phyloP scores from a whole-genome alignment of 192 early-diverging fungal species.

The Backusella macrospora region DNA sequence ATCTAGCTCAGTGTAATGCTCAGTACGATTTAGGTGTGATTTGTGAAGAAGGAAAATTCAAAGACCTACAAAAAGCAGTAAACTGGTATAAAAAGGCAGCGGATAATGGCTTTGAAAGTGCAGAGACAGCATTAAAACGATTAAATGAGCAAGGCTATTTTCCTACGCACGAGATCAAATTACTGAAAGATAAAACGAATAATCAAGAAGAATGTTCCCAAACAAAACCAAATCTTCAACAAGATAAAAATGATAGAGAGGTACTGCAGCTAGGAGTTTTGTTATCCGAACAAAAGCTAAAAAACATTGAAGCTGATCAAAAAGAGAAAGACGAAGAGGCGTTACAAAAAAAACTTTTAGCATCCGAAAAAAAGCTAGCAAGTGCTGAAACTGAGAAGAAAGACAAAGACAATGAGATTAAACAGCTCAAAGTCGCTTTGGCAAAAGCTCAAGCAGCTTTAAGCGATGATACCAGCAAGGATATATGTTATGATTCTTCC shows the following conservation, averaged over 20 bases:
- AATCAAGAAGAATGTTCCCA: background rate
- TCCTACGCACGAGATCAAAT: background rate
- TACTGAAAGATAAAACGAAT: background rate
- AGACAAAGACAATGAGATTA: background rate
- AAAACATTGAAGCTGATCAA: no score
- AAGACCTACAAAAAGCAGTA: no score
- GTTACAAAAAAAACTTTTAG: no score
- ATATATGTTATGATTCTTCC: background rate
- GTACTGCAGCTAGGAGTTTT: no score
- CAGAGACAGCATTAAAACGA: background rate
- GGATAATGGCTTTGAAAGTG: accelerated
- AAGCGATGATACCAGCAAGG: background rate
- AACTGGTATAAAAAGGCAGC: no score
- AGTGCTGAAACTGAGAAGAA: background rate
- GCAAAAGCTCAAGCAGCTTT: background rate
- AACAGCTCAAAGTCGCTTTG: background rate
- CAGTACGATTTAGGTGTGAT: background rate
- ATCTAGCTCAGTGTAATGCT: background rate
- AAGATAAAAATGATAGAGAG: background rate
- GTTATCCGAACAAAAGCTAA: no score
- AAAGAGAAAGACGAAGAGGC: no score
- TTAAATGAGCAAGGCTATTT: background rate
- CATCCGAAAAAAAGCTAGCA: background rate
- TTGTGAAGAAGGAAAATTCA: background rate
- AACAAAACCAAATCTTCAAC: background rate